Evolutionary conservation across 371 early-diverging fungal genomes (phyloP), one percentile per base, ranked within the genome.

Genomic region (Mucor sp.): DNA sequence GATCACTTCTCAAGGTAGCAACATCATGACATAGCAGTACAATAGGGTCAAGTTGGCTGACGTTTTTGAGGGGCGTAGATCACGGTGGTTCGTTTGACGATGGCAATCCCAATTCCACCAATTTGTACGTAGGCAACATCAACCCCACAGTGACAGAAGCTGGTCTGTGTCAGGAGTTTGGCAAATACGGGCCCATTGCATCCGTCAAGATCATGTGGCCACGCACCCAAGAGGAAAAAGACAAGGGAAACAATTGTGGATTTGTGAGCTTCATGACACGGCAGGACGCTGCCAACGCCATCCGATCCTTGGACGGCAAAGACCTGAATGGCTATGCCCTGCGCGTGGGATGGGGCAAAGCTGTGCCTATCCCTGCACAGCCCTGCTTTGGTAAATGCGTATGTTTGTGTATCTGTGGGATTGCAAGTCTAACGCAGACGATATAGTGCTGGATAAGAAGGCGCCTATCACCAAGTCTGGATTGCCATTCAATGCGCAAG

Each of bases 161-260:
- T 14, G 69, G 68, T 0, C 68, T 97, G 3, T 93, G 92, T 66
- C 76, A 84, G 65, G 87, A 85, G 25, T 97, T 97, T 87, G 95
- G 83, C 21, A 79, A 73, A 27, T 93, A 82, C 72, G 98, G 98
- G 0, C 91, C 96, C 0, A 94, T 97, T 69, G 97, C 91, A 6
- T 94, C 94, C 60, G 93, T 96, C 60, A 97, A 97, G 75, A 93
- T 97, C 57, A 95, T 97, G 96, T 94, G 95, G 95, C 97, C 98
- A 3, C 90, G 96, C 15, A 93, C 93, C 0, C 85, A 82, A 53
- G 96, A 94, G 60, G 96, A 95, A 70, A 84, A 82, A 37, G 91
- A 90, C 11, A 85, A 96, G 15, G 87, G 88, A 41, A 80, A 91
- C 14, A 93, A 94, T 68, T 91, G 89, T 65, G 96, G 94, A 5